Evolutionary conservation across 352 stramenopile genomes (phyloP), one percentile per base, ranked within the genome.

Genomic region (Phytophthora syringae): DNA sequence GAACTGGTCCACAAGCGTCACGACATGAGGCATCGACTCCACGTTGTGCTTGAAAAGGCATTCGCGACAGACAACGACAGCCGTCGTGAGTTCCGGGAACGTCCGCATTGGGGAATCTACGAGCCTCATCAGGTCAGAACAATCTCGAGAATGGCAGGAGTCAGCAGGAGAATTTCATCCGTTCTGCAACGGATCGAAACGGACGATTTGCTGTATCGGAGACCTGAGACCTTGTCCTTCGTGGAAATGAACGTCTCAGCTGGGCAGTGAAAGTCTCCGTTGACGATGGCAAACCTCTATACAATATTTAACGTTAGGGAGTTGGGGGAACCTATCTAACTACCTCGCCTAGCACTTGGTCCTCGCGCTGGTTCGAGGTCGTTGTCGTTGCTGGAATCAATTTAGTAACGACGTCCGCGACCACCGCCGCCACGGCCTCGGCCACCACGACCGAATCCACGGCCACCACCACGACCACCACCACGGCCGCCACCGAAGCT

Each of bases 401-500:
- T 53, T 74, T 71, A 77, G 36, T 64, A 77, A 15, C 67, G 59
- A 59, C 72, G 72, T 56, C 72, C 56, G 34, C 67, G 58, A 39
- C 68, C 67, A 36, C 62, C 58, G 13, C 68, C 24, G 28, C 62
- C 37, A n/a, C 82, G 67, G 43, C 80, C 63, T 5, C 72, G 49
- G 16, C 77, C 57, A 51, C 76, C 45, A 34, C 79, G 67, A n/a
- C 72, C 44, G 22, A 62, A 48, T 59, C 79, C 60, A 57, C 84
- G 52, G 36, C 83, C 68, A 25, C 80, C 52, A 39, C 82, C 50
- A 27, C 76, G 20, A 53, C 73, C 45, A 36, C 84, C 45, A 36
- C 84, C 75, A 28, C 82, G 67, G 32, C 84, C 67, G 22, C 74
- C 74, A 50, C 84, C 77, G 22, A 59, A 74, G 39, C 72, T 73